Conservation (phyloP, 1,139 yeast species). For the Pichia norvegensis region DNA sequence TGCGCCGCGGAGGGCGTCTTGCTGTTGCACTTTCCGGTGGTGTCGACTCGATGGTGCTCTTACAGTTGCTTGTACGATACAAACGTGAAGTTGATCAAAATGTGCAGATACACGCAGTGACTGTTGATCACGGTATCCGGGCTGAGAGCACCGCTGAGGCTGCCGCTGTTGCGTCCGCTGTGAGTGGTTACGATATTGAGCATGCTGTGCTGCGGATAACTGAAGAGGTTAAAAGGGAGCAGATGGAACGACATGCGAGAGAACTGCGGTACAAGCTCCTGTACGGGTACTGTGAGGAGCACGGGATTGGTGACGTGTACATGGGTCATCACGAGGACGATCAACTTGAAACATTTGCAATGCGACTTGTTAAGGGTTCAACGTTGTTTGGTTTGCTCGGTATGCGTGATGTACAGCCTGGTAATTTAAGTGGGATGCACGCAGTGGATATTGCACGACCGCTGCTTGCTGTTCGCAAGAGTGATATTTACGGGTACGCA, state of each 20-base stretch:
- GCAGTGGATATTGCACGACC: slow-evolving; percentile 40
- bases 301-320: slow-evolving; percentile 32
- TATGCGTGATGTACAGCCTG: slow-evolving; percentile 24
- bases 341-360: slow-evolving; percentile 61
- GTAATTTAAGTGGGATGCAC: slow-evolving; percentile 2
- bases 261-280: slow-evolving; percentile 42
- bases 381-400: slow-evolving; percentile 53
- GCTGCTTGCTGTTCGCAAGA: slow-evolving; percentile 39
- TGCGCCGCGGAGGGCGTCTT: slow-evolving; percentile 2
- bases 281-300: slow-evolving; percentile 29
- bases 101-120: slow-evolving; percentile 20
- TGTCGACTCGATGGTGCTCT: slow-evolving; percentile 68
- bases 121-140: slow-evolving; percentile 24
- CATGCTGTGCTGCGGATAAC: slow-evolving; percentile 35
- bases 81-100: slow-evolving; percentile 15
- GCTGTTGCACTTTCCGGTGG: slow-evolving; percentile 67
- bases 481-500: slow-evolving; percentile 42
- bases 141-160: slow-evolving; percentile 21
- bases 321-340: slow-evolving; percentile 69
- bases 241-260: slow-evolving; percentile 50
- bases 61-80: slow-evolving; percentile 37
- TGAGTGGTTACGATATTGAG: slow-evolving; percentile 42
- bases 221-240: slow-evolving; percentile 15
- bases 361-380: slow-evolving; percentile 48
- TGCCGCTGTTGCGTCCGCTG: slow-evolving; percentile 25